Base-by-base conservation (phyloP, 495 filamentous ascomycete species). In the Achaetomiella virescens region DNA sequence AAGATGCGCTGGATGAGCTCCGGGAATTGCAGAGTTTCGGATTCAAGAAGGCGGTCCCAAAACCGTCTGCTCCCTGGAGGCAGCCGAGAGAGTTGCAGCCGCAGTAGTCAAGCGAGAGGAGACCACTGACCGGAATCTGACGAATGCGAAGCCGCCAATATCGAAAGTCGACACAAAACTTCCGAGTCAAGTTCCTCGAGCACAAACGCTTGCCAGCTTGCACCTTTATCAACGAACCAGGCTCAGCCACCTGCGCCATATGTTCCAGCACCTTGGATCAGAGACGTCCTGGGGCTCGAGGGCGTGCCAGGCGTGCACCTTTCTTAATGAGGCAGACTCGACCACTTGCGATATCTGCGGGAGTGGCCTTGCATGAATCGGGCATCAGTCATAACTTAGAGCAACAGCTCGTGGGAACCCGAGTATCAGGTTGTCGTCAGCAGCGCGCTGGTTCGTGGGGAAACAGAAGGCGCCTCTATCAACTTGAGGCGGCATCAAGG, bases 181-280 rank as follows among this genome's bases (percentile, higher is more conserved):
- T 7, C 40, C 47, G n/a, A 40, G 12, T 31, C 37, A 5, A 43
- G 6, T 2, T 33, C 20, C 29, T 3, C 36, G n/a, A n/a, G n/a
- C n/a, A 27, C 36, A 25, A n/a, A 27, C 54, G 24, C 38, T 49
- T 22, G 54, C 54, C 78, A 0, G 69, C 85, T 43, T 91, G 87
- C 62, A 85, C 86, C 2, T 78, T 85, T 55, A 63, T 64, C 24
- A 89, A 86, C 63, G 72, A 74, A 10, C 40, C 57, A 0, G 48
- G 55, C 21, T 69, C 79, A 20, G 61, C 80, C 2, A 83, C 79
- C 11, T 91, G 87, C 63, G 63, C 66, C 3, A 77, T 81, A 42
- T 91, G 87, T 58, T 76, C 82, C 24, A 79, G 89, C 57, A 85
- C 89, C 72, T 91, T 17, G 70, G 82, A 36, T 65, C 75, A 0